These are phyloP conservation scores for Mycena sp. DNA, from an alignment of 1,284 basidiomycete genomes.

Conservation along the genomic window DNA sequence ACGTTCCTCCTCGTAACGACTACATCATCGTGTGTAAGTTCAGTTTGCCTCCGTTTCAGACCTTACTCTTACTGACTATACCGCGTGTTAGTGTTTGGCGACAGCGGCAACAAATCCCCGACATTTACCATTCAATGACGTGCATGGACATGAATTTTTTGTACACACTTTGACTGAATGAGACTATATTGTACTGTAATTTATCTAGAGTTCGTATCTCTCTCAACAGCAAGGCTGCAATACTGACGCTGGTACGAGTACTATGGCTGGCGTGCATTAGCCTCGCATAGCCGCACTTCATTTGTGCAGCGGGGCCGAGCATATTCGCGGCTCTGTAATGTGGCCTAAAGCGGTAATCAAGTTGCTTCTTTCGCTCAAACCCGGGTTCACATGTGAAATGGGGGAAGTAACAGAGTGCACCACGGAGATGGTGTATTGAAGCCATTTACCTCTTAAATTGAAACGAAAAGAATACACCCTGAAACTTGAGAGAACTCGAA, in stretches of 20 bases:
- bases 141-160: no score
- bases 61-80: no score
- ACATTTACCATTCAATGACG: constrained; percentile 21
- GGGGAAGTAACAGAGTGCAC: neutral
- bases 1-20: constrained; percentile 2
- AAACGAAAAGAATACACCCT: constrained; percentile 20
- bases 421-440: neutral
- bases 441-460: no score
- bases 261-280: no score
- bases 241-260: no score
- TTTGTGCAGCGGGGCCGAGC: constrained; percentile 4
- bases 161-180: no score
- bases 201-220: no score
- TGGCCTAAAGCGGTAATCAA: constrained; percentile 15
- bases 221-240: no score
- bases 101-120: constrained; percentile 22
- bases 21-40: constrained; percentile 18
- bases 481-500: constrained; percentile 26
- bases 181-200: no score
- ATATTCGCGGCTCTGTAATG: neutral
- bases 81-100: constrained; percentile 1
- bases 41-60: no score
- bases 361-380: neutral
- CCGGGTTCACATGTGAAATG: neutral
- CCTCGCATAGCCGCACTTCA: neutral